Base-by-base conservation (phyloP, 306 rosid genomes). In the Lablab purpureus region DNA sequence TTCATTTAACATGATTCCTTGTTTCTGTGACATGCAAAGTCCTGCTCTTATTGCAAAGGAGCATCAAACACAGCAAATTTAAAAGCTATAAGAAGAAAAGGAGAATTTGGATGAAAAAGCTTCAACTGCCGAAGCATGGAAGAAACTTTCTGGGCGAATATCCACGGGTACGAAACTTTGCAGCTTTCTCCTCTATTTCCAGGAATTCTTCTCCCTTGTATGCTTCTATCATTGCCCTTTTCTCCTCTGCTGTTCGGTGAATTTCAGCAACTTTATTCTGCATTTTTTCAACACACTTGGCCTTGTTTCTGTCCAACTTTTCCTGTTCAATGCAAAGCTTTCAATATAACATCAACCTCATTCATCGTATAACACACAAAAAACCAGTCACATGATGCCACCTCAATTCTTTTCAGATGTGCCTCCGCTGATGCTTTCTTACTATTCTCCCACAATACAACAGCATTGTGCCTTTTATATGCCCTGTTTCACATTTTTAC, bases 91-190 rank as follows among this genome's bases (percentile, higher is more conserved):
- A 34, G 13, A 55, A 73, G 1, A 63, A 27, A 43, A 56, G 36
- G 11, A 15, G 49, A 74, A 40, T 47, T 10, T 83, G 71, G 51
- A 30, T 14, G 22, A 65, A 72, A 62, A 46, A n/a, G 11, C 56
- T 68, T 67, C 58, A 67, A 28, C 40, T 22, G 3, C 75, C 17
- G 5, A 94, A 89, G 50, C 93, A 92, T 59, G 85, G 63, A 32
- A 91, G 77, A 37, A 85, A 40, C 77, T 81, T 94, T 84, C 85
- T 91, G 3, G 97, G 95, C 17, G 76, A 40, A 77, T 81, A 84
- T n/a, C 97, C 97, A 18, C 91, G 90, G 49, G 92, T 88, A 40
- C 89, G 92, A 81, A 80, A 86, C 73, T 88, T 92, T 7, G 90
- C 90, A 50, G 95, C 92, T 4, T 67, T 67, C 69, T 94, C 95